Evolutionary conservation across 164 flowering plant species (phyloP), one percentile per base, ranked within the genome.

Genomic region (Umbellularia californica): DNA sequence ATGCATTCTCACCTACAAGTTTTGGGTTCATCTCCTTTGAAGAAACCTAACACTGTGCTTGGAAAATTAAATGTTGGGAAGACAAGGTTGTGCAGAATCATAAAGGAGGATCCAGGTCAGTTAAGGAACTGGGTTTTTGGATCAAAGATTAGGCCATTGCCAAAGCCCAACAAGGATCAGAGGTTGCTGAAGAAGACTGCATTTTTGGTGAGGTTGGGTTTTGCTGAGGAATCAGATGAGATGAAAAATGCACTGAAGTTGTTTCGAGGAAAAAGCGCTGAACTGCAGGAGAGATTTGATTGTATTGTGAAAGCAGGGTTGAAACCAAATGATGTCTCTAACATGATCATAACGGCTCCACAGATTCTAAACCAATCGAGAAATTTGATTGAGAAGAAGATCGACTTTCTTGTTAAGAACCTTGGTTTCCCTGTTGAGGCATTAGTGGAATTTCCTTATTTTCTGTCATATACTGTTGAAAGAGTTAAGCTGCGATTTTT

Each of bases 281-380:
- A 90, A 62, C 87, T 92, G 41, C 92, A 86, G 74, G 94, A 90
- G 76, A 85, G 95, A 79, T 88, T 87, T 76, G 87, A 87, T 75
- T 87, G 83, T 75, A 73, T 90, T 41, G 87, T 92, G 69, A 78
- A 86, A 27, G 81, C 86, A 62, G 97, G 98, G 27, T 76, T 93
- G 73, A 83, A 79, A 52, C 70, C 62, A 17, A 70, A 88, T 72
- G 89, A 81, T 77, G 92, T 88, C 28, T 15, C 55, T 22, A 35
- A 72, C 27, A 90, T 90, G 87, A 47, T 92, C 19, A 88, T 79
- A 82, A 55, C 24, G 11, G 74, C 84, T 2, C 97, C 98, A 72
- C 83, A 81, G n/a, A 78, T 90, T 76, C 83, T 93, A 25, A 88
- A 87, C 75, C 86, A 75, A 65, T 66, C 84, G 13, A 87, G 69